These are phyloP conservation scores for Hypoxylon subgilvum DNA, from an alignment of 495 filamentous ascomycete species.

Conservation along the genomic window DNA sequence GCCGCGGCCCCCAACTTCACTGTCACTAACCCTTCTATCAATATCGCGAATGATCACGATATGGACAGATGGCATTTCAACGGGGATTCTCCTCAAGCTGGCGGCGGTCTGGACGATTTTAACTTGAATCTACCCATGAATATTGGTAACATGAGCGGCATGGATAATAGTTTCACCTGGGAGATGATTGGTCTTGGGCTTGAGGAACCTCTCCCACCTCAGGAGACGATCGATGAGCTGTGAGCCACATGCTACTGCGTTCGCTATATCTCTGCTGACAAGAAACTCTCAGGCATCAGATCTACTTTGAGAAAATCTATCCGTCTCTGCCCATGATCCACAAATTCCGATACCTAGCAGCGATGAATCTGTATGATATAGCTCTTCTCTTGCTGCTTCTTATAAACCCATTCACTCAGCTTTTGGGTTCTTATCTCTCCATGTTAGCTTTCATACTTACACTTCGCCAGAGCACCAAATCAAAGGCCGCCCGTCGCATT, in stretches of 20 bases:
- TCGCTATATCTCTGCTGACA: constrained; percentile 28
- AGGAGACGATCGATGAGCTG: constrained; percentile 90
- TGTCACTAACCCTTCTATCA: constrained; percentile 52
- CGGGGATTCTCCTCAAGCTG: constrained; percentile 56
- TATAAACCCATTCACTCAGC: background rate
- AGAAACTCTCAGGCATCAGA: constrained; percentile 65
- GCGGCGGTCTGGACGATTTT: constrained; percentile 52
- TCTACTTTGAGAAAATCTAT: constrained; percentile 91
- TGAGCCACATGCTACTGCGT: constrained; percentile 44
- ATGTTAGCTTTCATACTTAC: constrained; percentile 28
- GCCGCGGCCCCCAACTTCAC: constrained; percentile 51
- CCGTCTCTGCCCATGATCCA: constrained; percentile 87
- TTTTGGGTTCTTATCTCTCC: background rate
- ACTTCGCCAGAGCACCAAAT: constrained; percentile 64
- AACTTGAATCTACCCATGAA: constrained; percentile 57
- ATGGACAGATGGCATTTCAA: constrained; percentile 60
- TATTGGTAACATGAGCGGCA: constrained; percentile 49
- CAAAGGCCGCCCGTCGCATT: constrained; percentile 87
- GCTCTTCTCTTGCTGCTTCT: constrained; percentile 1
- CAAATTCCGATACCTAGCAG: constrained; percentile 80
- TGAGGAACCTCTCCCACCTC: constrained; percentile 86
- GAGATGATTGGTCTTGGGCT: constrained; percentile 94
- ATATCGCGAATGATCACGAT: constrained; percentile 51
- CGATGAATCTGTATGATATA: constrained; percentile 71
- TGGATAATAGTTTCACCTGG: constrained; percentile 68